Percentiles rank a stretch among this genome's conserved stretches.
Conservation (phyloP, 768 basidiomycete genomes). For the Lanmaoa pseudosensibilis region DNA sequence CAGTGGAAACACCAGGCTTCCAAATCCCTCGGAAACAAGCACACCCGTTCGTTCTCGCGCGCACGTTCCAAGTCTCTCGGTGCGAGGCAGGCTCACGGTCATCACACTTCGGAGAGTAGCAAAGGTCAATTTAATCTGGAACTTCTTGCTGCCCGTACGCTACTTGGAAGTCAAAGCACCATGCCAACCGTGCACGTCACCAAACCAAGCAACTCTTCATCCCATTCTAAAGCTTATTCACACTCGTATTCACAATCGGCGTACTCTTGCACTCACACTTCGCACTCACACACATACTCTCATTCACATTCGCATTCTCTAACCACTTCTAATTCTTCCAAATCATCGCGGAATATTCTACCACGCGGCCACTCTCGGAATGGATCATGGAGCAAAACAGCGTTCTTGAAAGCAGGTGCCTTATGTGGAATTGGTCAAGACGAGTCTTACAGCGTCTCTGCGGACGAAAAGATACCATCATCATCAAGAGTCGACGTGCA, state of each 20-base stretch:
- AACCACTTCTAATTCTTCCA: constrained; percentile 34
- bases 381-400: constrained; percentile 40
- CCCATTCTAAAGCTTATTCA: constrained; percentile 32
- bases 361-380: constrained; percentile 34
- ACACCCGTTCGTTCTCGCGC: constrained; percentile 60
- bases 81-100: constrained; percentile 20
- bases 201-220: constrained; percentile 15
- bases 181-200: constrained; percentile 41
- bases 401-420: constrained; percentile 36
- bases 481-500: constrained; percentile 26
- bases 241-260: constrained; percentile 29
- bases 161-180: constrained; percentile 62
- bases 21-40: constrained; percentile 64
- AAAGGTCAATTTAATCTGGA: constrained; percentile 40
- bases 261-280: constrained; percentile 20
- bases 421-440: constrained; percentile 28
- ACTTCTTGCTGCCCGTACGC: constrained; percentile 63
- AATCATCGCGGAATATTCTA: constrained; percentile 25
- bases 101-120: constrained; percentile 23
- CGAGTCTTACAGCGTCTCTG: constrained; percentile 26
- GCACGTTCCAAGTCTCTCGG: constrained; percentile 42
- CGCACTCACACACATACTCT: constrained; percentile 29
- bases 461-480: constrained; percentile 25
- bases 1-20: constrained; percentile 66
- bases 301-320: constrained; percentile 43